phyloP scores from a whole-genome alignment of 78 protist species.

The Dictyostelium brefeldianum region DNA sequence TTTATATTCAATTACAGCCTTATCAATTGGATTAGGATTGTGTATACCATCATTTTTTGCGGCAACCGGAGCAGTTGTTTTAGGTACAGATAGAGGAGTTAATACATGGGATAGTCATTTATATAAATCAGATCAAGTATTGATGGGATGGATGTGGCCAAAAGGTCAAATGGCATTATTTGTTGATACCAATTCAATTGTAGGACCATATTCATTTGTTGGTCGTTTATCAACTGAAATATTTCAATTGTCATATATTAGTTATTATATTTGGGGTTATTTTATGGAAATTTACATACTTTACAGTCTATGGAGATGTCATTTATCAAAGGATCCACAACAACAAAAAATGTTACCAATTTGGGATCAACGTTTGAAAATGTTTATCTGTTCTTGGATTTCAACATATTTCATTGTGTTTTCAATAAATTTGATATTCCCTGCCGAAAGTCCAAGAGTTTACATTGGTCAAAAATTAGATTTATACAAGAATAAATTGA shows the following conservation, averaged over 20 bases:
- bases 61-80: conserved; percentile 71
- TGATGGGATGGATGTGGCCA: conserved; percentile 76
- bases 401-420: conserved; percentile 59
- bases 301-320: conserved; percentile 37
- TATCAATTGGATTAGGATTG: conserved; percentile 55
- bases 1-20: conserved; percentile 47
- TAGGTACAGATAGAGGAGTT: conserved; percentile 39
- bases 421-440: conserved; percentile 59
- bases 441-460: conserved; percentile 72
- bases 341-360: conserved; percentile 31
- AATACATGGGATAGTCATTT: conserved; percentile 33
- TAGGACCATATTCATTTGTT: conserved; percentile 69
- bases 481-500: neutral
- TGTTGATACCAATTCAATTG: conserved; percentile 5
- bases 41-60: conserved; percentile 68
- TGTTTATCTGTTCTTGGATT: conserved; percentile 80
- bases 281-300: conserved; percentile 65
- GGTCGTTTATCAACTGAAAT: conserved; percentile 62
- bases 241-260: conserved; percentile 64
- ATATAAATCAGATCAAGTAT: neutral
- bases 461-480: neutral
- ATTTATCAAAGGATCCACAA: conserved; percentile 30
- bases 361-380: conserved; percentile 79
- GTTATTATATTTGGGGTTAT: conserved; percentile 79
- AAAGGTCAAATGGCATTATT: conserved; percentile 64